Evolutionary conservation across 768 basidiomycete species (phyloP).

Genomic region (Paxillus ammoniavirescens): DNA sequence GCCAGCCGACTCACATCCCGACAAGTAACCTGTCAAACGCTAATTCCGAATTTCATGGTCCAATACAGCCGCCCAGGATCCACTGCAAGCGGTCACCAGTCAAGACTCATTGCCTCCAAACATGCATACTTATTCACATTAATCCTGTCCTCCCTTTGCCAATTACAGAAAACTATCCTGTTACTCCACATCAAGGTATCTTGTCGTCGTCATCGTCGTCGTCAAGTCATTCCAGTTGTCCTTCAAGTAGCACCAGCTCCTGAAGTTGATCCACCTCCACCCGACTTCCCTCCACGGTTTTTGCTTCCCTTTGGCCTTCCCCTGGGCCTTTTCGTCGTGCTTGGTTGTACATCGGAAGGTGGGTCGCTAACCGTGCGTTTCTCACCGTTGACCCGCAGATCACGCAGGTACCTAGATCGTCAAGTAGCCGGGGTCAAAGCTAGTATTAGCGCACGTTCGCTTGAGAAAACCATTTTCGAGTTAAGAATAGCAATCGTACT

Average conservation of each 20-base stretch:
- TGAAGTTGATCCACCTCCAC: constrained; percentile 9
- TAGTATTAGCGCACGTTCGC: constrained; percentile 16
- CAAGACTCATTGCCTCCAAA: background rate
- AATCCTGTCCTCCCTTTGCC: background rate
- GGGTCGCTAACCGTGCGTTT: constrained; percentile 28
- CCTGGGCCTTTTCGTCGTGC: constrained; percentile 50
- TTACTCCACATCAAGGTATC: constrained; percentile 9
- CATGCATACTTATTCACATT: background rate
- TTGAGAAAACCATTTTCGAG: background rate
- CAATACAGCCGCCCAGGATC: background rate
- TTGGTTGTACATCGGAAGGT: constrained; percentile 28
- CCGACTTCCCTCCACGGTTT: constrained; percentile 36
- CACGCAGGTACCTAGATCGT: constrained; percentile 52
- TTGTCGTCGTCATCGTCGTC: background rate
- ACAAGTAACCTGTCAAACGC: too few relatives aligned
- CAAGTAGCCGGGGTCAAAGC: constrained; percentile 7
- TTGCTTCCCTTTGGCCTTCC: constrained; percentile 74
- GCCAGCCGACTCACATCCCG: background rate
- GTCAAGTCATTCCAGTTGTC: background rate
- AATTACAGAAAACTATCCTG: background rate
- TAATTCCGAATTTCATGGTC: background rate
- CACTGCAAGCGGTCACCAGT: background rate
- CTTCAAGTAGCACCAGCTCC: constrained; percentile 5
- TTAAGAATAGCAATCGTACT: constrained; percentile 1
- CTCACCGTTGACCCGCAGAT: constrained; percentile 56